Conservation (phyloP, 805 yeast genomes). For the Suhomyces xylopsoci region DNA sequence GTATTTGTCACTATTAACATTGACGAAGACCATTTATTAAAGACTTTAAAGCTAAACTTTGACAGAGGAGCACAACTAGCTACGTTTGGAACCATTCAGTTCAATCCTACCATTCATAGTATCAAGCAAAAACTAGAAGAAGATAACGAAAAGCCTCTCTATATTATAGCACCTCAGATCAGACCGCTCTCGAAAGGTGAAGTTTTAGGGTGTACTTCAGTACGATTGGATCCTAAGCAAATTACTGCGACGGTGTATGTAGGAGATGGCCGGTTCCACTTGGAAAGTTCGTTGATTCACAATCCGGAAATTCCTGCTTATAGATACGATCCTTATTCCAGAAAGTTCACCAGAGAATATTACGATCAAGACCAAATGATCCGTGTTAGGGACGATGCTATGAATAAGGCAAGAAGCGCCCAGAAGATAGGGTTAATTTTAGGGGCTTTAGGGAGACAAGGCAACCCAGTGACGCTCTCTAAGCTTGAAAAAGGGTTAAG, state of each 20-base stretch:
- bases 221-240: slow-evolving; percentile 62
- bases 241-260: slow-evolving; percentile 81
- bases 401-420: slow-evolving; percentile 56
- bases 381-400: slow-evolving; percentile 69
- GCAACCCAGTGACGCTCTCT: slow-evolving; percentile 73
- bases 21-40: slow-evolving; percentile 76
- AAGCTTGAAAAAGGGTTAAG: slow-evolving; percentile 56
- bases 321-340: slow-evolving; percentile 91
- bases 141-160: slow-evolving; percentile 49
- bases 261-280: slow-evolving; percentile 95
- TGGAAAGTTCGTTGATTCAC: slow-evolving; percentile 96
- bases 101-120: slow-evolving; percentile 89
- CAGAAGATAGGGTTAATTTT: slow-evolving; percentile 77
- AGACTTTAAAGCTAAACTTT: slow-evolving; percentile 74
- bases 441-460: slow-evolving; percentile 96
- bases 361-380: slow-evolving; percentile 86
- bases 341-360: slow-evolving; percentile 84
- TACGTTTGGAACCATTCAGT: slow-evolving; percentile 92
- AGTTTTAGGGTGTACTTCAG: slow-evolving; percentile 94
- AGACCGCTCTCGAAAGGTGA: slow-evolving; percentile 94
- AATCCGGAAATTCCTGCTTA: slow-evolving; percentile 90
- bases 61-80: slow-evolving; percentile 64
- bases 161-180: slow-evolving; percentile 82
- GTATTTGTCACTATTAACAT: slow-evolving; percentile 91
- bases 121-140: slow-evolving; percentile 58